These are phyloP conservation scores for Trichoderma hamatum DNA, from an alignment of 2,329 filamentous ascomycete species.

Conservation along the genomic window DNA sequence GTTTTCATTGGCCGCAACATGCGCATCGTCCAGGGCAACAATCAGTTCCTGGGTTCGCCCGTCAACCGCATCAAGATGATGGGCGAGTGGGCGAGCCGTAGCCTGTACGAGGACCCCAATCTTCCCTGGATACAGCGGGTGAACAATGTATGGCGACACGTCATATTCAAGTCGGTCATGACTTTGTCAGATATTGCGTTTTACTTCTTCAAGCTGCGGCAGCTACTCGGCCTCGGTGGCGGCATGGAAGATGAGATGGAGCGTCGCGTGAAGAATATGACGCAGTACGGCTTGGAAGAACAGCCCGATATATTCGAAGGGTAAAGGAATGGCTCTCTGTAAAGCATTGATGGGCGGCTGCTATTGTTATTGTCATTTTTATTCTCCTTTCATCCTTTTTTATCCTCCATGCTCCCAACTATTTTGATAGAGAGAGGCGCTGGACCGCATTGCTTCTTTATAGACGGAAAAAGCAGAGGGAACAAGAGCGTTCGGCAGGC, in stretches of 20 bases:
- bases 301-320: constrained; percentile 89
- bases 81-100: constrained; percentile 83
- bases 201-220: constrained; percentile 76
- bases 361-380: not conserved
- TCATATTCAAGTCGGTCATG: constrained; percentile 80
- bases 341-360: not conserved
- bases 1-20: constrained; percentile 91
- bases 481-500: constrained; percentile 13
- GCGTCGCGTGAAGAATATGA: constrained; percentile 81
- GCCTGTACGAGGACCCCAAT: constrained; percentile 74
- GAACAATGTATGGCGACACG: constrained; percentile 72
- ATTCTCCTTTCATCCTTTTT: not conserved
- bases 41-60: constrained; percentile 85
- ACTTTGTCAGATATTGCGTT: constrained; percentile 79
- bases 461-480: constrained; percentile 15
- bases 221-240: constrained; percentile 73
- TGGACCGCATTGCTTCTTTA: constrained; percentile 15
- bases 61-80: constrained; percentile 95
- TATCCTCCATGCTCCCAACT: not conserved
- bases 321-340: constrained; percentile 41
- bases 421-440: constrained; percentile 18
- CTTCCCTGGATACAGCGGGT: constrained; percentile 65
- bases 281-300: constrained; percentile 86
- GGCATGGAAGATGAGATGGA: constrained; percentile 97
- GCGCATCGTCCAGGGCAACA: constrained; percentile 91